Conservation (phyloP, 352 stramenopile species). For the Pythium aquatile region DNA sequence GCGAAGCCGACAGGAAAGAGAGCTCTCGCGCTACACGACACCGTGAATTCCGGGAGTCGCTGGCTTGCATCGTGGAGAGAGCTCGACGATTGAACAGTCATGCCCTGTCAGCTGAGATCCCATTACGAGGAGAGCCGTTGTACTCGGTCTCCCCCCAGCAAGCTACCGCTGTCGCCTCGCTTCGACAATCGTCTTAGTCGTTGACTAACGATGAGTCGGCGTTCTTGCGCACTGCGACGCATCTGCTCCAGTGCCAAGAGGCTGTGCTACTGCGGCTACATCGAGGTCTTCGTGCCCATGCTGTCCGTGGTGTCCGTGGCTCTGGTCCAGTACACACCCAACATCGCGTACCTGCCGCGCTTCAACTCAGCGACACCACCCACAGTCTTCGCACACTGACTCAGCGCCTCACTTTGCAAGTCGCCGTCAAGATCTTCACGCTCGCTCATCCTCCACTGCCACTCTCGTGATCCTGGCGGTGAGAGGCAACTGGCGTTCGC, state of each 20-base stretch:
- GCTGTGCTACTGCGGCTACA: slow-evolving; percentile 10
- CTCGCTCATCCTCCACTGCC: background rate
- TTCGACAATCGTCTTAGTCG: background rate
- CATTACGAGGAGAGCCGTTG: background rate
- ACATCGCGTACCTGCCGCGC: slow-evolving; percentile 3
- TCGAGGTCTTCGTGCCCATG: slow-evolving; percentile 15
- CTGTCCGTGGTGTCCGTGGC: slow-evolving; percentile 4
- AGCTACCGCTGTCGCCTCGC: background rate
- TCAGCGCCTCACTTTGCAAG: background rate
- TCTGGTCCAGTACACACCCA: background rate
- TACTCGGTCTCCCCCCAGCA: background rate
- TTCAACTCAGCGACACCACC: background rate
- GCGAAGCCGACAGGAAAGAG: background rate
- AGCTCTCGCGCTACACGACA: background rate
- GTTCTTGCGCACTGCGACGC: background rate
- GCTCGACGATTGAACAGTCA: background rate
- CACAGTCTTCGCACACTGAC: background rate
- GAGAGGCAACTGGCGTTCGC: background rate
- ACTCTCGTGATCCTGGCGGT: background rate
- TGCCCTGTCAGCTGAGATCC: too few species aligned
- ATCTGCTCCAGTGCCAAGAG: slow-evolving; percentile 9
- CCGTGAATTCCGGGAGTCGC: background rate
- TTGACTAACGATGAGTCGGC: background rate
- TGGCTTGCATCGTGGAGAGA: background rate
- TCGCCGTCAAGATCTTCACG: background rate